These are phyloP conservation scores for Penicillium sp. DNA, from an alignment of 2,329 filamentous ascomycete species.

Conservation along the genomic window DNA sequence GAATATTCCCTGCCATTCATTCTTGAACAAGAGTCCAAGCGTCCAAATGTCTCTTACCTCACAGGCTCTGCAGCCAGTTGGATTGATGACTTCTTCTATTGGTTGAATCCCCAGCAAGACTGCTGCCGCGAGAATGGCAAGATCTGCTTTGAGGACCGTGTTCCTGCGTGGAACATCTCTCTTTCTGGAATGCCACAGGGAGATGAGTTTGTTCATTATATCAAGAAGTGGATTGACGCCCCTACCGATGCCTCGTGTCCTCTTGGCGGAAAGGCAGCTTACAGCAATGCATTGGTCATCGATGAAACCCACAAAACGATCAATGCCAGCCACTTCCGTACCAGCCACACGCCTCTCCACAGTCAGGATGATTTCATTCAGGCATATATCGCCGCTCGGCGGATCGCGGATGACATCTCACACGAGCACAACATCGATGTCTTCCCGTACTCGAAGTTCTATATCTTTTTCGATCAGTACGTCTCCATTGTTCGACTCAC, in stretches of 20 bases:
- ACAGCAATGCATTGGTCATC: constrained; percentile 80
- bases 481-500: constrained; percentile 80
- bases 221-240: constrained; percentile 77
- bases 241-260: constrained; percentile 84
- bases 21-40: constrained; percentile 90
- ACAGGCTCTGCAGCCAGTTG: constrained; percentile 87
- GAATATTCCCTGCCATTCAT: constrained; percentile 82
- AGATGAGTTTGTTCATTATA: constrained; percentile 84
- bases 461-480: constrained; percentile 99
- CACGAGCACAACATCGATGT: constrained; percentile 74
- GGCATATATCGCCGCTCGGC: constrained; percentile 83
- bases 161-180: constrained; percentile 85
- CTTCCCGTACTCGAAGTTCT: constrained; percentile 96
- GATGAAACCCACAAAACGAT: constrained; percentile 68
- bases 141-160: constrained; percentile 76
- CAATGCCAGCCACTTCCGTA: constrained; percentile 86
- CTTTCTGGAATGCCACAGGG: constrained; percentile 90
- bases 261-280: constrained; percentile 83
- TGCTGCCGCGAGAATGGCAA: constrained; percentile 71
- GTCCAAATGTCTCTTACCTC: constrained; percentile 84
- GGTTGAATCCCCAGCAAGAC: constrained; percentile 86
- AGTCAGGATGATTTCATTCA: constrained; percentile 92
- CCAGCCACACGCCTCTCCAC: constrained; percentile 80
- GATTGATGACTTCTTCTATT: constrained; percentile 95
- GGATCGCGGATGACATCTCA: constrained; percentile 78